Conservation (phyloP, 495 filamentous ascomycete genomes). For the Hamigera avellanea region DNA sequence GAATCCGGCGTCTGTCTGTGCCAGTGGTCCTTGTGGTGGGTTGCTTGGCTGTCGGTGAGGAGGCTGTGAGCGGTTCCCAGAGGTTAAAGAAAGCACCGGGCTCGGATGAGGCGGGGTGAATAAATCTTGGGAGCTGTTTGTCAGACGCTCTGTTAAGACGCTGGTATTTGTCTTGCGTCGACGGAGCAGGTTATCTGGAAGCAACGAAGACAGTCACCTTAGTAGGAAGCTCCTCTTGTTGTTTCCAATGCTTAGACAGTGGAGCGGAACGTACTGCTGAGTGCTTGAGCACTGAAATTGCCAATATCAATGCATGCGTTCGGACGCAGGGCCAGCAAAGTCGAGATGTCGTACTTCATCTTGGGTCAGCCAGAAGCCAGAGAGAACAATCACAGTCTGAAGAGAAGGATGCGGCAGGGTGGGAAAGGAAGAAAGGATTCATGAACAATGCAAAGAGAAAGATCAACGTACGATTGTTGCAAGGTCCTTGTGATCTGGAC, state of each 20-base stretch:
- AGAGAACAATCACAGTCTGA: too few relatives aligned
- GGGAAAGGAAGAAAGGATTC: slow-evolving; percentile 2
- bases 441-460: not conserved
- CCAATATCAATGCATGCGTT: slow-evolving; percentile 17
- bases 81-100: slow-evolving; percentile 2
- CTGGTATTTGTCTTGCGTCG: slow-evolving; percentile 6
- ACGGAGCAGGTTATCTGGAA: slow-evolving; percentile 17
- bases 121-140: slow-evolving; percentile 10
- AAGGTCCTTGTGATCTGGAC: too few relatives aligned
- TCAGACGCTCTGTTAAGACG: slow-evolving; percentile 9
- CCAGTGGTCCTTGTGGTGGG: slow-evolving; percentile 10
- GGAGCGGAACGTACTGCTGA: slow-evolving; percentile 11
- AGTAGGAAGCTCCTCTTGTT: not conserved
- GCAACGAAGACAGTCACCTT: not conserved
- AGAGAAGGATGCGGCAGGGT: not conserved
- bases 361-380: slow-evolving; percentile 3
- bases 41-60: slow-evolving; percentile 12
- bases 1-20: slow-evolving; percentile 29
- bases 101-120: slow-evolving; percentile 7
- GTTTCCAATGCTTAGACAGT: not conserved
- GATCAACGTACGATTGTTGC: too few relatives aligned
- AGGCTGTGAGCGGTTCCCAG: slow-evolving; percentile 4
- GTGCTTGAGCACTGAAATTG: slow-evolving; percentile 17
- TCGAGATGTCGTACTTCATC: slow-evolving; percentile 27
- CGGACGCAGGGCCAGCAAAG: slow-evolving; percentile 24